Evolutionary conservation across 441 rosid species (phyloP), one percentile per base, ranked within the genome.

Genomic region (Dalechampia spathulata): DNA sequence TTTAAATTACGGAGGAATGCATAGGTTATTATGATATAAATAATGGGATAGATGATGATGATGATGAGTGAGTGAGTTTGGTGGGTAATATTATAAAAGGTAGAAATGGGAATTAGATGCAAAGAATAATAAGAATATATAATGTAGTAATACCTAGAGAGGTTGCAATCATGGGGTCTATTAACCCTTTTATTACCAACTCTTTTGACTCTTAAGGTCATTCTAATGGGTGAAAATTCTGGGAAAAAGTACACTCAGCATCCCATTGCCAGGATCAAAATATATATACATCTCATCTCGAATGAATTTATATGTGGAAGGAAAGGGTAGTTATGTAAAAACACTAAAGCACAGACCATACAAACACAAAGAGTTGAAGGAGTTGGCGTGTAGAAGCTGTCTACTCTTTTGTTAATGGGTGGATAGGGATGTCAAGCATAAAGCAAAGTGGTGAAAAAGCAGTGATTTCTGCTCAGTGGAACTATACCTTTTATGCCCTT

Each of bases 301-400:
- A n/a, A n/a, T n/a, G n/a, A n/a, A n/a, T n/a, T n/a, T n/a, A n/a
- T n/a, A n/a, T n/a, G n/a, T n/a, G n/a, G n/a, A n/a, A n/a, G n/a
- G n/a, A 19, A 30, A 48, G 85, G 87, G 72, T 37, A 62, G 42
- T 72, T 72, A 68, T 43, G 82, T 72, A 73, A 51, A 61, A 58
- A 7, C 30, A 32, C 0, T 21, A 19, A 36, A 30, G 15, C 45
- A 62, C 64, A 63, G 49, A 64, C 60, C 58, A 66, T 63, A 57
- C 56, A 50, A 42, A 52, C 48, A 25, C 39, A 53, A 17, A 17
- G 44, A 57, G 64, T 56, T 63, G n/a, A 58, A 70, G 61, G 50
- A 72, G 42, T 57, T 79, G 19, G 71, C 85, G 80, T 77, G 88
- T 62, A 11, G 65, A 57, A 74, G 62, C 70, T 72, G 78, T 32